Percentiles rank a stretch among this genome's conserved stretches.
Conservation (phyloP, 495 filamentous ascomycete genomes). For the Xylaria nigripes region DNA sequence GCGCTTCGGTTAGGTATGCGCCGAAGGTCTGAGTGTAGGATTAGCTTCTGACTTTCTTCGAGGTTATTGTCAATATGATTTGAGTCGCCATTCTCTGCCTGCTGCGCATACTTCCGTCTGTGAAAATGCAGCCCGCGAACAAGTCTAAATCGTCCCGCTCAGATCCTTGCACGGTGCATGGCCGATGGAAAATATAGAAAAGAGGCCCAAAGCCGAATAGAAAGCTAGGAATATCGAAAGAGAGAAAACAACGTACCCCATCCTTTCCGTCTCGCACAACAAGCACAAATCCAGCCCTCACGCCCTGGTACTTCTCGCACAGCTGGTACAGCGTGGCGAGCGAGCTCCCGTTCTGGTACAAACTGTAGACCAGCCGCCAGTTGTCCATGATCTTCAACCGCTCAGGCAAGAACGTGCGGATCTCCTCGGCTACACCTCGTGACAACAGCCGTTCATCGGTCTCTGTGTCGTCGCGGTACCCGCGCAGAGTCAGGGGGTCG, state of each 20-base stretch:
- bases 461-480: constrained; percentile 34
- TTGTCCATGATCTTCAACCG: constrained; percentile 77
- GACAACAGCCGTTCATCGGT: constrained; percentile 48
- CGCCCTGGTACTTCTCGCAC: constrained; percentile 51
- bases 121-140: too few species aligned
- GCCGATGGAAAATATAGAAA: background rate
- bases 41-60: too few species aligned
- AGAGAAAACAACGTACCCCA: constrained; percentile 46
- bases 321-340: constrained; percentile 79
- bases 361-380: constrained; percentile 79
- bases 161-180: too few species aligned
- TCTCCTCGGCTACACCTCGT: constrained; percentile 78
- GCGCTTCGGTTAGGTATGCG: constrained; percentile 84
- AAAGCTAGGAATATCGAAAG: background rate
- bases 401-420: constrained; percentile 78
- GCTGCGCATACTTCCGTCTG: too few species aligned
- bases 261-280: constrained; percentile 70
- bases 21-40: constrained; percentile 65
- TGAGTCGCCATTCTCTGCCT: too few species aligned
- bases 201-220: background rate
- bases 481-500: constrained; percentile 35
- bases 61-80: too few species aligned
- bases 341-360: constrained; percentile 89
- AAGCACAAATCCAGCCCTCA: constrained; percentile 76
- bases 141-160: too few species aligned